phyloP scores from a whole-genome alignment of 2,329 filamentous ascomycete species.

The Penicillium sp. region DNA sequence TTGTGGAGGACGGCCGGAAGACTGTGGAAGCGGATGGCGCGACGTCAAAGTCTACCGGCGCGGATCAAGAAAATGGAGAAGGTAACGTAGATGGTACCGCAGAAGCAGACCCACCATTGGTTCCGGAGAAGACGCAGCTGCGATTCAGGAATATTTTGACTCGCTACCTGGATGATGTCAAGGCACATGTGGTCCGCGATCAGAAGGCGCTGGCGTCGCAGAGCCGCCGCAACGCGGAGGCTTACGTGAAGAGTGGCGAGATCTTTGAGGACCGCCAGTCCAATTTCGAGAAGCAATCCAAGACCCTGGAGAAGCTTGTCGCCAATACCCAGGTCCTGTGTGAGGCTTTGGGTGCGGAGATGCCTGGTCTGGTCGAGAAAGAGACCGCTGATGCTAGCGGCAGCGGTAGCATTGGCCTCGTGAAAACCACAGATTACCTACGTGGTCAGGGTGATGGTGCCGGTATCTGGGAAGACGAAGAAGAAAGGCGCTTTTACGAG shows the following conservation, averaged over 20 bases:
- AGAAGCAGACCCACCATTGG: slow-evolving; percentile 71
- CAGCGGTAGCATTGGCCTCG: slow-evolving; percentile 82
- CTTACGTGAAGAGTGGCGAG: slow-evolving; percentile 96
- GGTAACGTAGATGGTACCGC: slow-evolving; percentile 43
- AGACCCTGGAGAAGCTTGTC: slow-evolving; percentile 86
- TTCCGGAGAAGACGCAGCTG: slow-evolving; percentile 74
- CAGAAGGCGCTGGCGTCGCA: slow-evolving; percentile 86
- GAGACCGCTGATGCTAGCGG: slow-evolving; percentile 67
- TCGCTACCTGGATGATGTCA: slow-evolving; percentile 92
- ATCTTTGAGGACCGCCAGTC: slow-evolving; percentile 97
- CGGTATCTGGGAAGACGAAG: slow-evolving; percentile 98
- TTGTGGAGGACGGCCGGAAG: slow-evolving; percentile 76
- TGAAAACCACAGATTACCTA: slow-evolving; percentile 92
- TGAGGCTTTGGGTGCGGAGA: slow-evolving; percentile 83
- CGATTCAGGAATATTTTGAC: slow-evolving; percentile 83
- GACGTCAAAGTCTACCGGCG: slow-evolving; percentile 53
- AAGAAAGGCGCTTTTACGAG: slow-evolving; percentile 97
- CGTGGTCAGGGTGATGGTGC: slow-evolving; percentile 86
- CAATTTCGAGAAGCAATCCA: slow-evolving; percentile 92
- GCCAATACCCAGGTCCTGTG: slow-evolving; percentile 89
- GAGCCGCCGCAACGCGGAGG: slow-evolving; percentile 92
- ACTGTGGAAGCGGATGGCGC: slow-evolving; percentile 78
- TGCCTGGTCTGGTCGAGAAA: slow-evolving; percentile 88
- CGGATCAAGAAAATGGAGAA: slow-evolving; percentile 53
- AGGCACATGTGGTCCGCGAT: slow-evolving; percentile 82